Evolutionary conservation across 2,329 filamentous ascomycete species (phyloP).

Genomic region (Mariannaea elegans): DNA sequence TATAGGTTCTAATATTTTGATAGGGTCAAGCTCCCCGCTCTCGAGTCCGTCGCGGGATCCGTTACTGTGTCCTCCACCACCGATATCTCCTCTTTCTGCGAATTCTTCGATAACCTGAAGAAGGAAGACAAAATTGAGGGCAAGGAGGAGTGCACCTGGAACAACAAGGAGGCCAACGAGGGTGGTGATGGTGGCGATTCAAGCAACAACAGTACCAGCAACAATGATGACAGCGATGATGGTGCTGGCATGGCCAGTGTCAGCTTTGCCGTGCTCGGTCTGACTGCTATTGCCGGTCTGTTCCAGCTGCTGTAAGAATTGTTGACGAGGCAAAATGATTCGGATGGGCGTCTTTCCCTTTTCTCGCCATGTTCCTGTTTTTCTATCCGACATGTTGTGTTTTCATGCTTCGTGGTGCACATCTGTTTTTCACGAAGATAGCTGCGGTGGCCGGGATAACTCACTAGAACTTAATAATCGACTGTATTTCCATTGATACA

Average conservation of each 20-base stretch:
- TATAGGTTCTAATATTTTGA: slow-evolving; percentile 6
- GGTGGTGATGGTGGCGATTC: slow-evolving; percentile 45
- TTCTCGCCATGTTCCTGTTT: slow-evolving; percentile 47
- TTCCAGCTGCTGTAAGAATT: slow-evolving; percentile 61
- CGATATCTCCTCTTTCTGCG: slow-evolving; percentile 64
- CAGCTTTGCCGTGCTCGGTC: slow-evolving; percentile 58
- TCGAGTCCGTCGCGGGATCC: slow-evolving; percentile 75
- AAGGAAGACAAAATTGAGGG: slow-evolving; percentile 54
- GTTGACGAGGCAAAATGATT: slow-evolving; percentile 40
- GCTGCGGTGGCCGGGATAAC: slow-evolving; percentile 43
- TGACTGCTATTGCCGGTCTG: slow-evolving; percentile 57
- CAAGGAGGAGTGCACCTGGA: slow-evolving; percentile 56
- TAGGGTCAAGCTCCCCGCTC: slow-evolving; percentile 75
- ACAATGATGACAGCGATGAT: slow-evolving; percentile 46
- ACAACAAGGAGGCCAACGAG: slow-evolving; percentile 62
- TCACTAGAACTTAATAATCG: slow-evolving; percentile 57
- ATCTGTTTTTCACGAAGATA: slow-evolving; percentile 38
- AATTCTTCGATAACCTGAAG: slow-evolving; percentile 58
- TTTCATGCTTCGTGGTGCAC: slow-evolving; percentile 42
- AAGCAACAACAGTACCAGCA: slow-evolving; percentile 19
- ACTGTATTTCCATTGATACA: slow-evolving; percentile 46
- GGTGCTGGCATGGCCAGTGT: slow-evolving; percentile 56
- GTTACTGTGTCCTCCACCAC: slow-evolving; percentile 75
- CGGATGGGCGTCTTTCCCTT: slow-evolving; percentile 49
- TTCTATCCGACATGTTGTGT: slow-evolving; percentile 47